Evolutionary conservation across 2,329 filamentous ascomycete genomes (phyloP), one percentile per base, ranked within the genome.

Genomic region (Alternaria arborescens): DNA sequence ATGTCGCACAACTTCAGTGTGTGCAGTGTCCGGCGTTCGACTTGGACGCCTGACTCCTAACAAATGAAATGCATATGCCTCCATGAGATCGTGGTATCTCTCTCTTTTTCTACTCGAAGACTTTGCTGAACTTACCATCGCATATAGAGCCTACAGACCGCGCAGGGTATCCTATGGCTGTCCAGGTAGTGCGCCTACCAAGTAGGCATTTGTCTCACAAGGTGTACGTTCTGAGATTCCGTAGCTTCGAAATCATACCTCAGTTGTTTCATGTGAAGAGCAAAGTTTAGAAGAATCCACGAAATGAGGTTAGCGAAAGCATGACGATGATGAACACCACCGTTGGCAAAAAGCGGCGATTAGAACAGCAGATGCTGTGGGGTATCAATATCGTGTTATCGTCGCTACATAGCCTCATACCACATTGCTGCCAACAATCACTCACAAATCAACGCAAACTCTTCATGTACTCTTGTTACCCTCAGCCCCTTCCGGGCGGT

Each of bases 401-500:
- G 14, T 58, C 22, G 43, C 34, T 46, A 58, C 41, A 41, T 47
- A 26, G 5, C 20, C 41, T 58, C 42, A 22, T 34, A 20, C 22
- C 16, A 28, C 22, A 38, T 48, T 11, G 20, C 8, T 50, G 10
- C 30, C 46, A 36, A 22, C 14, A 20, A 11, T 5, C 8, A 20
- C 6, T 30, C 18, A 16, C 16, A 16, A 16, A 12, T n/a, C 28
- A 22, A 18, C 44, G 20, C n/a, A 28, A 22, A 18, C 11, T 28
- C 11, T 22, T 12, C 18, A 5, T 3, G 1, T n/a, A 34, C 44
- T 16, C 18, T 8, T n/a, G 3, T 22, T 8, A n/a, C 16, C 18
- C 40, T 58, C 26, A 58, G 16, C 12, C 42, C 26, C 48, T 44
- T 1, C 28, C 48, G 3, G 74, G 80, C 36, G 88, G 89, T 48